Evolutionary conservation across 2,329 filamentous ascomycete genomes (phyloP), one percentile per base, ranked within the genome.

Genomic region (Penicillium sp.): DNA sequence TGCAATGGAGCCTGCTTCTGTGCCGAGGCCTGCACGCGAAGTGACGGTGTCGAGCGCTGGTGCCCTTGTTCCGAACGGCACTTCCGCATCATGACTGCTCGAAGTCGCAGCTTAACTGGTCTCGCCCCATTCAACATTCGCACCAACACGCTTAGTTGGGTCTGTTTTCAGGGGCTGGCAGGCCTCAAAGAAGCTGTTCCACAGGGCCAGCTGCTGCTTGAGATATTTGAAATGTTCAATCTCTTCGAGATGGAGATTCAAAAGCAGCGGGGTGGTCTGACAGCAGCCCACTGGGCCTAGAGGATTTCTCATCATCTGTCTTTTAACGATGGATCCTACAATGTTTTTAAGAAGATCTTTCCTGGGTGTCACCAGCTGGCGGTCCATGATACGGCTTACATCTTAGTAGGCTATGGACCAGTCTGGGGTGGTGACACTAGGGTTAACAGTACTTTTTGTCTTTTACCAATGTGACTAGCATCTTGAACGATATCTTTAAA

Each of bases 31-130:
- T 73, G 71, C 42, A 72, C 69, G 1, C 24, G 54, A 18, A 53
- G 64, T 18, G 33, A 37, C 9, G 33, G 33, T 6, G 60, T 61
- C 5, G 56, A 64, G 44, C 59, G 57, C 9, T 38, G 32, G 9
- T 73, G 71, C 32, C 69, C 68, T 25, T 73, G 71, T 49, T 62
- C 66, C 5, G 63, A 65, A 40, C 62, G 68, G 24, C 60, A 67
- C 53, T 49, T 70, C 39, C 65, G 65, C 28, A 55, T 68, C 31
- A 55, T 66, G 48, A 53, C 62, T n/a, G 55, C 56, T 10, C 58
- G 60, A 33, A 54, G 57, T 6, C 51, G 58, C 39, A 51, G 50
- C 31, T 47, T 43, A 5, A 37, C 52, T 13, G 54, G 57, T 13
- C 40, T 33, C 4, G 50, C 50, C 43, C 47, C 50, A 13, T 62